Conservation (phyloP, 2,329 filamentous ascomycete genomes). For the Colletotrichum sp. region DNA sequence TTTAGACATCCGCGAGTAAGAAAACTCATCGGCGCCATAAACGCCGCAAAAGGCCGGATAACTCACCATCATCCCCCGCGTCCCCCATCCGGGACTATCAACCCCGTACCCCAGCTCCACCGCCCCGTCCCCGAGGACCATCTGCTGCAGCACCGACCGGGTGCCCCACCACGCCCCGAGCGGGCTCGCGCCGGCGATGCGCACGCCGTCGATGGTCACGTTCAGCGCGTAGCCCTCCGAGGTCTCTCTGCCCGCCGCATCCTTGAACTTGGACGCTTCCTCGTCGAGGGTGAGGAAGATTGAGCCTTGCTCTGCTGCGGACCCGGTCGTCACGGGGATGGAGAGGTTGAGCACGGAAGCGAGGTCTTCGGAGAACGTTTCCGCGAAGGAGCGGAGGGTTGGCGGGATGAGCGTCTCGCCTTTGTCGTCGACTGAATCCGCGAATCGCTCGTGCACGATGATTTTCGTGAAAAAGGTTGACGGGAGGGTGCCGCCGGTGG, state of each 20-base stretch:
- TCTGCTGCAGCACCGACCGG: slow-evolving; percentile 57
- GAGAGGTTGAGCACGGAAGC: slow-evolving; percentile 31
- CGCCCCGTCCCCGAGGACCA: slow-evolving; percentile 40
- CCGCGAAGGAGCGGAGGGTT: slow-evolving; percentile 50
- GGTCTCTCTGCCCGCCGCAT: slow-evolving; percentile 50
- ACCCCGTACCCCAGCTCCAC: slow-evolving; percentile 46
- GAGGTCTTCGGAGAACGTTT: slow-evolving; percentile 46
- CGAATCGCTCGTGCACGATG: slow-evolving; percentile 48
- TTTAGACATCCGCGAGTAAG: too few relatives aligned
- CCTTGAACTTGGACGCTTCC: slow-evolving; percentile 39
- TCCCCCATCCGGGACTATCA: slow-evolving; percentile 57
- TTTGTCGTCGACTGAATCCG: slow-evolving; percentile 42
- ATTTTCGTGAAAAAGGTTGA: slow-evolving; percentile 37
- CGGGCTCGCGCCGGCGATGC: slow-evolving; percentile 56
- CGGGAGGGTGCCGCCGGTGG: slow-evolving; percentile 28
- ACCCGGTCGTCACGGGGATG: slow-evolving; percentile 30
- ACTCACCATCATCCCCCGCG: slow-evolving; percentile 47
- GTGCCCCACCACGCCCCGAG: slow-evolving; percentile 65
- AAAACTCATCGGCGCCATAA: too few relatives aligned
- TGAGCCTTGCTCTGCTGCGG: slow-evolving; percentile 26
- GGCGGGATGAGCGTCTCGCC: slow-evolving; percentile 59
- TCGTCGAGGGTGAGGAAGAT: slow-evolving; percentile 54
- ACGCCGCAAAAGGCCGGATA: accelerated
- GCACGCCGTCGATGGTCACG: slow-evolving; percentile 43
- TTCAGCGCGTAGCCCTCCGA: slow-evolving; percentile 55